Conservation (phyloP, 2,329 filamentous ascomycete genomes). For the Bipolaris sorokiniana region DNA sequence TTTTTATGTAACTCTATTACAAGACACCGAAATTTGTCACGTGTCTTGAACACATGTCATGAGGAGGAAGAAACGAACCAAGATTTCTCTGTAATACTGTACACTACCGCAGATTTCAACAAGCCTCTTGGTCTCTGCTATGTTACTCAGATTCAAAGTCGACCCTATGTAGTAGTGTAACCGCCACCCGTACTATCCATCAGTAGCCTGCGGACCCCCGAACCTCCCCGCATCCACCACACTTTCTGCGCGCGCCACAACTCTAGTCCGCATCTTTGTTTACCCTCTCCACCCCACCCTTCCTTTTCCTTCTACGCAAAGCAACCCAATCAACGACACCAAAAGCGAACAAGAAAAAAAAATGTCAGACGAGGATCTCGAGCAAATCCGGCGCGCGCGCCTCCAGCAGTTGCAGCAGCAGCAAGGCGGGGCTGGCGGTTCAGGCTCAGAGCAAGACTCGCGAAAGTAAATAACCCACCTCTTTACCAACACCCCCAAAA, state of each 20-base stretch:
- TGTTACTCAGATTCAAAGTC: neutral
- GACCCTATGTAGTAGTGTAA: neutral
- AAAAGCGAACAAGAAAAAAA: neutral
- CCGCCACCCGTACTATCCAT: neutral
- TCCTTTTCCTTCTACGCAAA: neutral
- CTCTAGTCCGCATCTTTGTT: slow-evolving; percentile 2
- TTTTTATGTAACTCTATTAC: no score
- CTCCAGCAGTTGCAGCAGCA: slow-evolving; percentile 89
- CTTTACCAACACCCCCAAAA: neutral
- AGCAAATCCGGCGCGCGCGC: slow-evolving; percentile 89
- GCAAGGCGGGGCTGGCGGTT: slow-evolving; percentile 57
- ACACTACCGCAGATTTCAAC: no score
- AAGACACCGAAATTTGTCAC: no score
- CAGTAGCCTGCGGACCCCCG: slow-evolving; percentile 11
- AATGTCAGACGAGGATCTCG: slow-evolving; percentile 71
- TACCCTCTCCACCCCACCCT: neutral
- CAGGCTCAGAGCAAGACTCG: slow-evolving; percentile 64
- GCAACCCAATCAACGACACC: neutral
- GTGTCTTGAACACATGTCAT: no score
- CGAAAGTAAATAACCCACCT: slow-evolving; percentile 48
- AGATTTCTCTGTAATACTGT: no score
- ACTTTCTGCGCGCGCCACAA: slow-evolving; percentile 9
- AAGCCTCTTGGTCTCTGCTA: no score
- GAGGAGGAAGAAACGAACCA: no score
- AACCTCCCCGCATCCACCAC: slow-evolving; percentile 18